Conservation (phyloP, 805 yeast genomes). For the Wickerhamomyces bisporus region DNA sequence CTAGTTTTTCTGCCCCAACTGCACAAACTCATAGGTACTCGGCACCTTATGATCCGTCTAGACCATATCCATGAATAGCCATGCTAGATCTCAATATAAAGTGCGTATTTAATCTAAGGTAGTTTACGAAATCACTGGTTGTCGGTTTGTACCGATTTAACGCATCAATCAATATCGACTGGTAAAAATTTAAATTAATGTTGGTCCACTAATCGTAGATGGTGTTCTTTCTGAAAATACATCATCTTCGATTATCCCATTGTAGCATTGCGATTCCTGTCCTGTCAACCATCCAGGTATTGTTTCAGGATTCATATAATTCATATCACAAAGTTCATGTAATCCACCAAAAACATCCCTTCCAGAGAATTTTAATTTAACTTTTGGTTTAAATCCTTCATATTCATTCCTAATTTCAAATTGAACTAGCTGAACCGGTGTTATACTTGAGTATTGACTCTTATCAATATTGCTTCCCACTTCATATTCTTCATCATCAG, state of each 20-base stretch:
- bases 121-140: too few species aligned
- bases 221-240: constrained; percentile 1
- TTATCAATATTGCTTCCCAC: constrained; percentile 13
- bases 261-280: constrained; percentile 46
- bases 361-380: constrained; percentile 43
- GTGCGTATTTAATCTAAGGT: too few species aligned
- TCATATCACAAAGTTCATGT: constrained; percentile 55
- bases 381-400: constrained; percentile 16
- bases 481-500: constrained; percentile 18
- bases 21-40: constrained; percentile 9
- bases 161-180: background rate
- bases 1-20: constrained; percentile 5
- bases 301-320: constrained; percentile 43
- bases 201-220: background rate
- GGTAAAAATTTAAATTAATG: background rate
- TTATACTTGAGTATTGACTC: constrained; percentile 44
- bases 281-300: constrained; percentile 80
- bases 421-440: constrained; percentile 52
- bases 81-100: background rate
- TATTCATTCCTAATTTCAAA: constrained; percentile 35
- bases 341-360: constrained; percentile 74
- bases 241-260: constrained; percentile 43
- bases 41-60: constrained; percentile 22
- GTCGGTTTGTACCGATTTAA: too few species aligned
- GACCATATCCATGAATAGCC: constrained; percentile 6